Evolutionary conservation across 306 rosid species (phyloP).

Genomic region (Pyrus bretschneideri): DNA sequence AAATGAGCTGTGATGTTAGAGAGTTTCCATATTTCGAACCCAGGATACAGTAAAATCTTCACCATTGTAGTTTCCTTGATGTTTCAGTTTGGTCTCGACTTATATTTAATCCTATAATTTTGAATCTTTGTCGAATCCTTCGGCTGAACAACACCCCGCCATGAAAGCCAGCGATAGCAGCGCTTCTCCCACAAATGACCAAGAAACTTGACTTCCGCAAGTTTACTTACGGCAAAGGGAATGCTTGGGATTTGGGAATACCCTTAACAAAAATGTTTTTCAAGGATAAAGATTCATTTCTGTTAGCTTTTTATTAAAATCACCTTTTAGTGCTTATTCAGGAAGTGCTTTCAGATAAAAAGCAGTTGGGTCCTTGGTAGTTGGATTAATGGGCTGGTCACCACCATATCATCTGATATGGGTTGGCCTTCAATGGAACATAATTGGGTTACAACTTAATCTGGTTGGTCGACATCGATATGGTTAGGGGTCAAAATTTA

Average conservation of each 20-base stretch:
- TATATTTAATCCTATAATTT: not conserved
- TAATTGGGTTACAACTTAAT: too few relatives aligned
- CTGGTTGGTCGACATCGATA: not conserved
- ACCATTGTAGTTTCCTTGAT: not conserved
- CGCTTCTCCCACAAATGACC: not conserved
- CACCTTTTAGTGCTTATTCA: not conserved
- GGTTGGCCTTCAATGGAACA: not conserved
- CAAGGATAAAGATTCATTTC: not conserved
- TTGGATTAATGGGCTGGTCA: not conserved
- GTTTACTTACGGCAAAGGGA: not conserved
- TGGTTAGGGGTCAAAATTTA: not conserved
- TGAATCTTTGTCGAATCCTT: not conserved
- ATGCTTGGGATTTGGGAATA: not conserved
- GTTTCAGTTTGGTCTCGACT: not conserved
- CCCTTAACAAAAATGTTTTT: not conserved
- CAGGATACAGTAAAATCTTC: not conserved
- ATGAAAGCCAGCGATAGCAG: not conserved
- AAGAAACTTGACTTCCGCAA: not conserved
- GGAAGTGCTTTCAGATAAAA: not conserved
- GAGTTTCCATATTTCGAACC: not conserved
- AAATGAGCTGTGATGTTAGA: slow-evolving; percentile 43
- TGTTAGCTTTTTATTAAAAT: not conserved
- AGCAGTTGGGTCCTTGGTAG: not conserved
- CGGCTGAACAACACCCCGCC: not conserved
- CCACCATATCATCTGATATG: not conserved